Conservation (phyloP, 1,139 yeast species). For the Spencermartinsiella ligniputridi region DNA sequence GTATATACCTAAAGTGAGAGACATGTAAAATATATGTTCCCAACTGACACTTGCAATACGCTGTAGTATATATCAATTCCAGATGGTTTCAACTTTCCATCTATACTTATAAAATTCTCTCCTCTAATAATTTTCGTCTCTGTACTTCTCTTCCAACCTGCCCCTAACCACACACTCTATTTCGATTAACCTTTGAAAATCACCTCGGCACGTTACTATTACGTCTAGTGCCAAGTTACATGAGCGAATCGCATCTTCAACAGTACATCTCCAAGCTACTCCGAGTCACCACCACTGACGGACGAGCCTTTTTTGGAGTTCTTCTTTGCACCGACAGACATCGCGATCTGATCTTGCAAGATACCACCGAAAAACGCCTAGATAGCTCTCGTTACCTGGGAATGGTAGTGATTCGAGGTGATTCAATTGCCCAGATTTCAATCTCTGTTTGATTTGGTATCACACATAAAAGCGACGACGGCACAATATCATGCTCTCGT, state of each 20-base stretch:
- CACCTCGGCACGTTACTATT: no score
- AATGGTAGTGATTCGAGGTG: conserved; percentile 34
- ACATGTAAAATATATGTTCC: no score
- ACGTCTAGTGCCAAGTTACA: neutral
- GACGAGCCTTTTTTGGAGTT: conserved; percentile 32
- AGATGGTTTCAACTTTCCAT: no score
- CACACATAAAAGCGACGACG: neutral
- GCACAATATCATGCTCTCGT: conserved; percentile 54
- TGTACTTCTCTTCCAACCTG: no score
- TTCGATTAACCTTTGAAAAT: no score
- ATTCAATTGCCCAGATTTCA: conserved; percentile 24
- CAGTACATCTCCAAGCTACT: conserved; percentile 21
- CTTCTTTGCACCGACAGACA: conserved; percentile 30
- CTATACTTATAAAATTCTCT: no score
- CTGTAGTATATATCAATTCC: no score
- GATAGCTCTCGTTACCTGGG: conserved; percentile 29
- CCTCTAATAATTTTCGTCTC: no score
- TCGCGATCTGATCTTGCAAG: conserved; percentile 30
- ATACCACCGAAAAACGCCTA: conserved; percentile 31
- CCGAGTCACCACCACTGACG: conserved; percentile 30
- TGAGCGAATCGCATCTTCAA: conserved; percentile 3
- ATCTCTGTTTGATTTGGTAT: conserved; percentile 4
- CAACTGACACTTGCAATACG: no score
- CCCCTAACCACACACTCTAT: no score
- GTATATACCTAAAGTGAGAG: no score